Evolutionary conservation across 2,329 filamentous ascomycete genomes (phyloP).

Genomic region (Sporothrix luriei): DNA sequence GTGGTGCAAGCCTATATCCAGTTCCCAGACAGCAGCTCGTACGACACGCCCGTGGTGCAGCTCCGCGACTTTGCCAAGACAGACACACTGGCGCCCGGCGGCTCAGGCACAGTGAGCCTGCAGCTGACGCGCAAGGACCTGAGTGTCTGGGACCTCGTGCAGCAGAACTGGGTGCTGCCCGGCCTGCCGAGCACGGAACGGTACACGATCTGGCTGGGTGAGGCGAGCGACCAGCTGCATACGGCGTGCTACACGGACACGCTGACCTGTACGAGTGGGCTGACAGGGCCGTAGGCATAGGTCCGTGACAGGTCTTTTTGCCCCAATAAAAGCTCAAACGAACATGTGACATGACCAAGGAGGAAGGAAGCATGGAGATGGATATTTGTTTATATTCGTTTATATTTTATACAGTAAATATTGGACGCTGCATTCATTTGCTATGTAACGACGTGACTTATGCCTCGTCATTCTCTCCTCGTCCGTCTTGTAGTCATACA

Average conservation of each 20-base stretch:
- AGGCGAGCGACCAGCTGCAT: constrained; percentile 47
- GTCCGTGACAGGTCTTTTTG: no score
- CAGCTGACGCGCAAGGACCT: constrained; percentile 49
- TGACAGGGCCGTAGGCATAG: constrained; percentile 40
- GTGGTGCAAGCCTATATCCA: constrained; percentile 45
- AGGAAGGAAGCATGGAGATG: background rate
- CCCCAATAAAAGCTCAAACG: background rate
- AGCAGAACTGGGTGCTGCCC: constrained; percentile 56
- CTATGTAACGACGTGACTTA: background rate
- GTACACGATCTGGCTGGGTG: constrained; percentile 52
- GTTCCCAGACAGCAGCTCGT: constrained; percentile 39
- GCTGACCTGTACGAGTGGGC: constrained; percentile 44
- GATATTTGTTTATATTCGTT: background rate
- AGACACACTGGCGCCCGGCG: constrained; percentile 38
- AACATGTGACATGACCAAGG: background rate
- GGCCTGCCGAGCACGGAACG: constrained; percentile 40
- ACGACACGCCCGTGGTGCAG: constrained; percentile 44
- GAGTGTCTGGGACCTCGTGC: constrained; percentile 52
- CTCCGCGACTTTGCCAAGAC: constrained; percentile 47
- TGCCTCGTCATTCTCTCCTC: constrained; percentile 8
- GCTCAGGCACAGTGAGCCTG: constrained; percentile 42
- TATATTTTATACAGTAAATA: constrained; percentile 24
- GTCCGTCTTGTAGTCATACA: constrained; percentile 14
- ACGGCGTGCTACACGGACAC: constrained; percentile 48
- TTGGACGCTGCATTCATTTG: background rate